These are phyloP conservation scores for Apiotrichum domesticum DNA, from an alignment of 1,284 basidiomycete species.

Conservation along the genomic window DNA sequence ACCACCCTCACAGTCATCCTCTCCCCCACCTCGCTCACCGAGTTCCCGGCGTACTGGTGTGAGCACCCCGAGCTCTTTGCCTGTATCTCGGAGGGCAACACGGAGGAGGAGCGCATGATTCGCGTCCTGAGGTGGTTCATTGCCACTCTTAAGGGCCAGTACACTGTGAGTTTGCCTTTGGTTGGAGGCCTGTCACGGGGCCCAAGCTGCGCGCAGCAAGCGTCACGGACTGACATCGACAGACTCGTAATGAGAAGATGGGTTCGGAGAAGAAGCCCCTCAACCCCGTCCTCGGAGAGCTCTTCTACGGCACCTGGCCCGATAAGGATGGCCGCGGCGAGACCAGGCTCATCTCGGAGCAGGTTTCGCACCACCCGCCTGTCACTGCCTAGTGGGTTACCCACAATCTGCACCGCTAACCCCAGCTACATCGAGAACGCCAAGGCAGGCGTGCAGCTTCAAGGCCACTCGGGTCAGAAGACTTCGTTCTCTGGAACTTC, in stretches of 20 bases:
- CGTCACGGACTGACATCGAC: neutral
- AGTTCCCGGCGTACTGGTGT: conserved; percentile 92
- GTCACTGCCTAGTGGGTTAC: conserved; percentile 53
- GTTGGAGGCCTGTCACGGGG: neutral
- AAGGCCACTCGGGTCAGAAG: conserved; percentile 94
- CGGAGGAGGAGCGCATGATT: conserved; percentile 64
- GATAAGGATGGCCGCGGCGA: conserved; percentile 71
- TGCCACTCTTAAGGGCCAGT: conserved; percentile 87
- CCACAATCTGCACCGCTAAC: conserved; percentile 42
- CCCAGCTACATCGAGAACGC: conserved; percentile 71
- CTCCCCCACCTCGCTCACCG: conserved; percentile 62
- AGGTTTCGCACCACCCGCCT: conserved; percentile 92
- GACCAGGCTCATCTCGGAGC: conserved; percentile 84
- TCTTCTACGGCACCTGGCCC: conserved; percentile 91
- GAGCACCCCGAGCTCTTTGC: conserved; percentile 80
- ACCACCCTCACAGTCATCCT: conserved; percentile 57
- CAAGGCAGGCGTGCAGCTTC: conserved; percentile 68
- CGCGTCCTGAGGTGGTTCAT: conserved; percentile 87
- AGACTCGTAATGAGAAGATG: conserved; percentile 80
- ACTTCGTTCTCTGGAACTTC: conserved; percentile 63
- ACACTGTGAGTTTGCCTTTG: conserved; percentile 53
- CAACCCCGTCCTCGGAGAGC: conserved; percentile 92
- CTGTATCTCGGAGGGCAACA: conserved; percentile 67
- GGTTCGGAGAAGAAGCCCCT: conserved; percentile 97
- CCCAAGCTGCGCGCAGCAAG: neutral